Conservation (phyloP, 768 basidiomycete species). For the Solioccasus polychromus region DNA sequence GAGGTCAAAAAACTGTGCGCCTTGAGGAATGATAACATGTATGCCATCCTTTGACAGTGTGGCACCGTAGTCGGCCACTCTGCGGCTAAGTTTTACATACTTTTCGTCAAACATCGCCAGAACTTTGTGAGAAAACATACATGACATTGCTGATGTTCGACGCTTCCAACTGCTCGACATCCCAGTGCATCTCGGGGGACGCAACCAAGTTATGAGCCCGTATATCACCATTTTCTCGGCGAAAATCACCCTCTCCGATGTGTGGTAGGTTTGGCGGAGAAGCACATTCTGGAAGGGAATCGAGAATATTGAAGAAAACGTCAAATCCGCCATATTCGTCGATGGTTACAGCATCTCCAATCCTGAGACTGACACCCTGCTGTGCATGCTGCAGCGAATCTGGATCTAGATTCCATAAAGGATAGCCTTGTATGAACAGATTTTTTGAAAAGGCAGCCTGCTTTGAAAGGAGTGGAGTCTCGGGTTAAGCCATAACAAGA, state of each 20-base stretch:
- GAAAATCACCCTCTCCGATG: not conserved
- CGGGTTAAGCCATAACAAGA: no score
- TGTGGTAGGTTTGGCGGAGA: not conserved
- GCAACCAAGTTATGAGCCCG: not conserved
- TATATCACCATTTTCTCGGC: not conserved
- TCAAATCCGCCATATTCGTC: no score
- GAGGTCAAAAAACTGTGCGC: not conserved
- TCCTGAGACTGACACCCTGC: no score
- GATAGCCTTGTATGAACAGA: not conserved
- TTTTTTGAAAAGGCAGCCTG: not conserved
- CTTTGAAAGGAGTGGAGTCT: no score
- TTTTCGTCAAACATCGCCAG: not conserved
- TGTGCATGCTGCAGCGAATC: no score
- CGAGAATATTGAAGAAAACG: no score
- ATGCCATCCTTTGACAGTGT: not conserved
- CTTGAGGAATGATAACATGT: not conserved
- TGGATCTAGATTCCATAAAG: no score
- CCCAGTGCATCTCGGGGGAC: not conserved
- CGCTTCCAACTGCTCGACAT: not conserved
- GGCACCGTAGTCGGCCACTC: not conserved
- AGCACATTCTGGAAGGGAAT: not conserved
- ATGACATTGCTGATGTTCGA: no score
- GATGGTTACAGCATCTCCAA: no score
- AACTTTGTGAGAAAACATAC: not conserved
- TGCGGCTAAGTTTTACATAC: not conserved